A percentile compares a stretch with the other conserved stretches of the same genome.
phyloP scores from a whole-genome alignment of 768 basidiomycete genomes.

The Mrakia frigida region DNA sequence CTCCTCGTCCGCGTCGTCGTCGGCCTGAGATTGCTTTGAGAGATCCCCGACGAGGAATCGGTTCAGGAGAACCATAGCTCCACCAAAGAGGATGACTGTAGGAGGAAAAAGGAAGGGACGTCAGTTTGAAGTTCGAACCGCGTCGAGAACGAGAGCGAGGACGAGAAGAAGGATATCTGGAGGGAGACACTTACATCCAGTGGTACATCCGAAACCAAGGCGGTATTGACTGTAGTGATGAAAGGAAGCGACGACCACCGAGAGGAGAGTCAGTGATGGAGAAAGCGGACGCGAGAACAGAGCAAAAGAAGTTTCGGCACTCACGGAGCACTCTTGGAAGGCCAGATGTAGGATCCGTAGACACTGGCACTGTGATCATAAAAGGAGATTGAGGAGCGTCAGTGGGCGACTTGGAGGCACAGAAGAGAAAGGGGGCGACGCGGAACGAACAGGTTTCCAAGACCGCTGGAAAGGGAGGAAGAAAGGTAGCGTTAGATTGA shows the following conservation, averaged over 20 bases:
- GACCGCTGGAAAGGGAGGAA: not conserved
- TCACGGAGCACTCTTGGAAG: not conserved
- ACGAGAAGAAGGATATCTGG: no score
- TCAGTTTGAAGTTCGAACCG: not conserved
- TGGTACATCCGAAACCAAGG: not conserved
- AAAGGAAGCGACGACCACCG: no score
- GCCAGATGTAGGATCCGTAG: not conserved
- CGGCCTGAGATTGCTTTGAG: not conserved
- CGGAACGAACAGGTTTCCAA: not conserved
- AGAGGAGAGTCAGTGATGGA: no score
- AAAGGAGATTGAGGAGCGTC: no score
- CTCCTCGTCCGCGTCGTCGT: not conserved
- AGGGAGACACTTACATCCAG: not conserved
- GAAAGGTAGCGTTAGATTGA: not conserved
- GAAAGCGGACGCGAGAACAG: no score
- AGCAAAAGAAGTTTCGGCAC: no score
- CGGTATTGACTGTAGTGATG: not conserved
- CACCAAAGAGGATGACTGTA: not conserved
- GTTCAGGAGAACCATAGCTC: not conserved
- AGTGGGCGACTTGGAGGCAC: no score
- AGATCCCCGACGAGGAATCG: not conserved
- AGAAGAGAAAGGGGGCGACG: no score
- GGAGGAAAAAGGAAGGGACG: not conserved
- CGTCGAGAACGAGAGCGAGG: not conserved
- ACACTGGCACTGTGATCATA: no score